Evolutionary conservation across 805 yeast species (phyloP).

Genomic region (Lipomyces orientalis): DNA sequence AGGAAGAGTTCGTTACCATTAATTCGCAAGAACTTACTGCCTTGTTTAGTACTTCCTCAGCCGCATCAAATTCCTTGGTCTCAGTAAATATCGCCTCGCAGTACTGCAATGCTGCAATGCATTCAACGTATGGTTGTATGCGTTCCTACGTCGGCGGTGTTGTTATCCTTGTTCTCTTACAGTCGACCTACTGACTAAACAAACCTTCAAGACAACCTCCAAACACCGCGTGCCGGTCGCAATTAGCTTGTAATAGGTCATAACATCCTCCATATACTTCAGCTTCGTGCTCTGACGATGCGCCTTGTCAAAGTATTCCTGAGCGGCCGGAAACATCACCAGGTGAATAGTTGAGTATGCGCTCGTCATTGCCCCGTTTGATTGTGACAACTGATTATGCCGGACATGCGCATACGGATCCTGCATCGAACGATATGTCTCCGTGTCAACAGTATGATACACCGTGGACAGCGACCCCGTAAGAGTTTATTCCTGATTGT

Average conservation of each 20-base stretch:
- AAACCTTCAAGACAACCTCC: conserved; percentile 31
- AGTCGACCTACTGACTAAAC: not conserved
- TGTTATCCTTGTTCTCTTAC: not conserved
- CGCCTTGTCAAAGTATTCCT: conserved; percentile 25
- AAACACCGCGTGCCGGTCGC: conserved; percentile 33
- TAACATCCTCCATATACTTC: conserved; percentile 24
- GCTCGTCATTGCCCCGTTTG: conserved; percentile 3
- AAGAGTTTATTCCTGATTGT: not conserved
- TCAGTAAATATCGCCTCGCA: conserved; percentile 27
- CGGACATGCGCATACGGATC: not conserved
- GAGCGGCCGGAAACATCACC: conserved; percentile 31
- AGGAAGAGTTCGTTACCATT: not conserved
- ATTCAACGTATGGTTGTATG: conserved; percentile 34
- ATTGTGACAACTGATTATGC: not conserved
- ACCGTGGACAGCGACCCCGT: not conserved
- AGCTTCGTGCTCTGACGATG: conserved; percentile 19
- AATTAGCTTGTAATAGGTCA: conserved; percentile 30
- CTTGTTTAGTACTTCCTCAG: conserved; percentile 35
- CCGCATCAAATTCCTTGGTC: conserved; percentile 19
- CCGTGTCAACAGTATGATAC: not conserved
- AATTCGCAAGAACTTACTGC: conserved; percentile 17
- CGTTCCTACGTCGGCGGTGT: conserved; percentile 21
- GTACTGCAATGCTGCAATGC: conserved; percentile 33
- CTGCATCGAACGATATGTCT: not conserved
- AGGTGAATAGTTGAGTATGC: conserved; percentile 28